These are phyloP conservation scores for Viridothelium virens DNA, from an alignment of 495 filamentous ascomycete species.

Conservation along the genomic window DNA sequence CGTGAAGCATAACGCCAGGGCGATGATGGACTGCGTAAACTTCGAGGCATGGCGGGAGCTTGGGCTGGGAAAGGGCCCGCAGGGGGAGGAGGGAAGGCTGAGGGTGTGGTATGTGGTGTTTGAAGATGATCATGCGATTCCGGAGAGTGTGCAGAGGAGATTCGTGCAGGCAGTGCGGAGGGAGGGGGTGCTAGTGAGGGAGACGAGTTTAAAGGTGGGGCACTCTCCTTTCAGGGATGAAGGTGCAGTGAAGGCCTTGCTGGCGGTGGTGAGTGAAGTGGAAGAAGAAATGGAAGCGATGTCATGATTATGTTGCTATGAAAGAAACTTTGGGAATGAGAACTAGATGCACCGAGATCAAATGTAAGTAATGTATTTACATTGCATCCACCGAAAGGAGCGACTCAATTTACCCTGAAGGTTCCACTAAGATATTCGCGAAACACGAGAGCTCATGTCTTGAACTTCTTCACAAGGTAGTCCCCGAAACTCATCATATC, in stretches of 20 bases:
- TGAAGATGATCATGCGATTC: not conserved
- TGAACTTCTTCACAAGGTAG: slow-evolving; percentile 50
- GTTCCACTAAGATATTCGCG: not conserved
- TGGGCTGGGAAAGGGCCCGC: not conserved
- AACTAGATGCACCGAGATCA: not conserved
- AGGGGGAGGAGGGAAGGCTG: not conserved
- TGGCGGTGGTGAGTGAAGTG: not conserved
- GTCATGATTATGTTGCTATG: too few species aligned
- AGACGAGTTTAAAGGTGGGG: not conserved
- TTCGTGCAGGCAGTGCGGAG: not conserved
- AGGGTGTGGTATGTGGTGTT: not conserved
- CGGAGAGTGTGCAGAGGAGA: not conserved
- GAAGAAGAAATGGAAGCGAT: not conserved
- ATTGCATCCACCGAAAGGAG: not conserved
- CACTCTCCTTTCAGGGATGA: not conserved
- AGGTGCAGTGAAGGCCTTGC: not conserved
- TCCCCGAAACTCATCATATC: slow-evolving; percentile 49
- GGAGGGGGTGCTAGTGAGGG: not conserved
- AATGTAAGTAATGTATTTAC: not conserved
- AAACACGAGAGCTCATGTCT: not conserved
- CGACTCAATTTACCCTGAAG: not conserved
- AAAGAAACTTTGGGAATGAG: not conserved
- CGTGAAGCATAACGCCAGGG: not conserved
- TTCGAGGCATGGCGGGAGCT: not conserved
- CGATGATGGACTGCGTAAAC: not conserved